Base-by-base conservation (phyloP, 2,329 filamentous ascomycete species). In the Lecanicillium sp. region DNA sequence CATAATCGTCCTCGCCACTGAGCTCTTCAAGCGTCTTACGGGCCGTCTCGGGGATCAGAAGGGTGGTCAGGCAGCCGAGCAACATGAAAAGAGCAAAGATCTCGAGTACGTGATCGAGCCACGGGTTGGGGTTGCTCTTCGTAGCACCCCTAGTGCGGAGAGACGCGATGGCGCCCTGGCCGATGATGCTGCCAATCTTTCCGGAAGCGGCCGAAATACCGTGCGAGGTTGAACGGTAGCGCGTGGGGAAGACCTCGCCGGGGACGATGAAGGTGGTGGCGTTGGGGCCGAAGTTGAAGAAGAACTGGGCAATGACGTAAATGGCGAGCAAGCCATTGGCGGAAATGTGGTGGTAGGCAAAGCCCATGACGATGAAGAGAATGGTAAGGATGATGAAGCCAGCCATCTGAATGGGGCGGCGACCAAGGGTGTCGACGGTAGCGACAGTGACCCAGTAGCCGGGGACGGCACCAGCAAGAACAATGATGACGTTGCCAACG, bases 391-490 rank as follows among this genome's bases (percentile, higher is more conserved):
- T 74, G 43, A 68, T 62, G 62, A 84, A 84, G 21, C 80, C 81
- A 51, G 71, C 74, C 48, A 86, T 67, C 67, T 87, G 87, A 49
- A 91, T 88, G 2, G 85, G 79, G 71, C 88, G 90, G 59, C 87
- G 84, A 46, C 86, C 87, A 12, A 90, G 58, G 2, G 76, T 86
- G 65, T 91, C 86, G 49, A 89, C 79, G 1, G 79, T 81, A 2
- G 81, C 81, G 5, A 90, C 86, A 0, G 85, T 87, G 14, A 88
- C 77, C 86, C 86, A 90, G 72, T 90, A 90, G 12, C 87, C 87
- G 0, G 87, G 87, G 12, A 90, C 86, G 40, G 87, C 84, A 49
- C 86, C 87, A 4, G 87, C 86, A 51, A 86, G 80, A 56, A 90
- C 82, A 43, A 90, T 76, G 55, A 90, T 87, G 56, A 90, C 68